A percentile compares a stretch with the other conserved stretches of the same genome.
Evolutionary conservation across 1,139 yeast genomes (phyloP).

Genomic region (Taphrina pruni): DNA sequence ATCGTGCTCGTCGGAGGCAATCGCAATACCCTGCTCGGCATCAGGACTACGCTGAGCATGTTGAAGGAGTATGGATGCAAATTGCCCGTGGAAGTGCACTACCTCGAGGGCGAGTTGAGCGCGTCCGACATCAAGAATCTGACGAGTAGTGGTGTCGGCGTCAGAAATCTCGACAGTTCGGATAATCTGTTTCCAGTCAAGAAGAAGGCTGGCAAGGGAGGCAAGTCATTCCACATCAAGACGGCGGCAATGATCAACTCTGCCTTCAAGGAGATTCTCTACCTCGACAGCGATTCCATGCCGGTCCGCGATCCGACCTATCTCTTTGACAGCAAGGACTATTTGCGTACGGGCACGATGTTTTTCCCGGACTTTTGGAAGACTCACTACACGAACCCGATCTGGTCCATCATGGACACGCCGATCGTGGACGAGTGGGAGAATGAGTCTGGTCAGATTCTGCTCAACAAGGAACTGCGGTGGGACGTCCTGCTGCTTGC

Average conservation of each 20-base stretch:
- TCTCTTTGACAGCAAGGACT: conserved; percentile 36
- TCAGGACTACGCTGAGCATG: conserved; percentile 39
- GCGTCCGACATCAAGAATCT: conserved; percentile 26
- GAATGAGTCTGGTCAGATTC: conserved; percentile 39
- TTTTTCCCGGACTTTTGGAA: conserved; percentile 41
- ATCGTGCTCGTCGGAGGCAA: conserved; percentile 40
- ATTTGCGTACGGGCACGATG: conserved; percentile 39
- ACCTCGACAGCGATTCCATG: conserved; percentile 41
- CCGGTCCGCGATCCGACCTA: conserved; percentile 40
- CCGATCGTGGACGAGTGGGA: conserved; percentile 41
- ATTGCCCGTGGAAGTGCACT: conserved; percentile 40
- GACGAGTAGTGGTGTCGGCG: conserved; percentile 24
- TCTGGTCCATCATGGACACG: conserved; percentile 35
- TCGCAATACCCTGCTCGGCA: conserved; percentile 27
- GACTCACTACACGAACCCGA: conserved; percentile 39
- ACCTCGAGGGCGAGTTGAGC: conserved; percentile 33
- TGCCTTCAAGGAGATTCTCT: conserved; percentile 37
- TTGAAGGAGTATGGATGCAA: conserved; percentile 33
- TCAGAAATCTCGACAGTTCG: conserved; percentile 21
- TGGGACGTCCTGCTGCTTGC: conserved; percentile 39
- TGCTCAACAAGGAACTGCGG: conserved; percentile 29
- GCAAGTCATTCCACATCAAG: conserved; percentile 41
- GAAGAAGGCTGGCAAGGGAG: conserved; percentile 41
- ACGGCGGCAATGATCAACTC: conserved; percentile 41
- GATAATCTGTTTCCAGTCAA: conserved; percentile 37